Conservation (phyloP, 1,284 basidiomycete species). For the Pascua sp. region DNA sequence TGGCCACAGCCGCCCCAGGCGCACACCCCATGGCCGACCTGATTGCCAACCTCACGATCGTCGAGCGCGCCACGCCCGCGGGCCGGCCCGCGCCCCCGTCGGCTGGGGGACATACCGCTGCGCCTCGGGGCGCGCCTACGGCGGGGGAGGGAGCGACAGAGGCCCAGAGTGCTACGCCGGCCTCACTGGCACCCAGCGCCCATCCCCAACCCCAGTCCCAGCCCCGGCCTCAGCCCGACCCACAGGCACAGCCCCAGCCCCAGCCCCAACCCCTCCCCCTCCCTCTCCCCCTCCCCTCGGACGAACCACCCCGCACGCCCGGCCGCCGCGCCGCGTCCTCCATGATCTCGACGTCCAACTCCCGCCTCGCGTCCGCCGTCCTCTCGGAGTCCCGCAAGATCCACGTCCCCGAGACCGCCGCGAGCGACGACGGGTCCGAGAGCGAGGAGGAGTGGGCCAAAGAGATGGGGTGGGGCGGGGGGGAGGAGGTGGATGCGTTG, state of each 20-base stretch:
- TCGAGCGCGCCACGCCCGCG: constrained; percentile 13
- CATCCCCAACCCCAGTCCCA: background rate
- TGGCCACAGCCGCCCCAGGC: background rate
- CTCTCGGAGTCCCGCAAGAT: constrained; percentile 17
- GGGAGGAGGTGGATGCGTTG: constrained; percentile 21
- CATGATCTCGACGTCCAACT: background rate
- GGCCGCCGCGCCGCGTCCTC: background rate
- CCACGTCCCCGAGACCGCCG: constrained; percentile 7
- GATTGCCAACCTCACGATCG: constrained; percentile 7
- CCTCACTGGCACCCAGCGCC: too few relatives aligned
- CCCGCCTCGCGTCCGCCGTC: constrained; percentile 13
- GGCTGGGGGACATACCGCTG: background rate
- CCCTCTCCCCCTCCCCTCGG: too few relatives aligned
- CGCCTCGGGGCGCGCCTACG: background rate
- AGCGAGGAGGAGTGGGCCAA: constrained; percentile 28
- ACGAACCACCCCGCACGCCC: background rate
- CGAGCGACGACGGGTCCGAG: constrained; percentile 15
- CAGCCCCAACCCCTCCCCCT: background rate
- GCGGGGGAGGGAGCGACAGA: background rate
- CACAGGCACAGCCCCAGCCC: background rate
- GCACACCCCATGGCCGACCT: background rate
- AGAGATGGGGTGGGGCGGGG: constrained; percentile 26
- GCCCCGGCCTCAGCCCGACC: background rate
- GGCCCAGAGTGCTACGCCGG: too few relatives aligned
- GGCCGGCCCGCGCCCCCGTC: background rate